Base-by-base conservation (phyloP, 78 protist species). In the Chrysochromulina tobinii region DNA sequence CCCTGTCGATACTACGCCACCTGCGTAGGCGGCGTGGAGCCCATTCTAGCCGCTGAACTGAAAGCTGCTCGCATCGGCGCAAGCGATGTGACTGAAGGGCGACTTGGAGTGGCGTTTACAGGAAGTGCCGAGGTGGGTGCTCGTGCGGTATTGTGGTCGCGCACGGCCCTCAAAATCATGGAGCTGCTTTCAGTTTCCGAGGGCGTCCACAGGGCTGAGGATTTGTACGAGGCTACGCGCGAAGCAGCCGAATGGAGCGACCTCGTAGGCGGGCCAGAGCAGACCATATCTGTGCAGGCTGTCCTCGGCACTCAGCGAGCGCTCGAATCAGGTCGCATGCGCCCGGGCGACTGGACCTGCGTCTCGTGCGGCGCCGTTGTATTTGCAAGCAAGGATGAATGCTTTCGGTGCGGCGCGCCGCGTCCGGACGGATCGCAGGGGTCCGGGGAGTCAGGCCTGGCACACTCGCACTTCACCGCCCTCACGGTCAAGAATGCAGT, bases 281-380 rank as follows among this genome's bases (percentile, higher is more conserved):
- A 50, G 58, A 75, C 83, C 11, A 54, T 75, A 18, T 50, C 58
- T 2, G 83, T 75, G 18, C 3, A 18, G 12, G 57, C 83, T 4
- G 57, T 75, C 58, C 57, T 27, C 57, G 8, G 38, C 14, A 2
- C 21, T 57, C 58, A 27, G 38, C 83, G 83, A 54, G 83, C 83
- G n/a, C 7, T 3, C 27, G 25, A 5, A 15, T 5, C 9, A 27
- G 87, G 87, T 64, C 18, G 21, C 23, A 18, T 23, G 64, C 59
- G 87, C 18, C 64, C 87, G 11, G 87, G 87, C 51, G 87, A 79
- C 87, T 79, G 87, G 87, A 1, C 20, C 17, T 79, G 87, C 87
- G 5, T 20, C 15, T 3, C 38, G 51, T 79, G 87, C 87, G 27
- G 51, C 87, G 57, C 64, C 50, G 25, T 51, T 50, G 61, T 54